A percentile compares a stretch with the other conserved stretches of the same genome.
Evolutionary conservation across 495 filamentous ascomycete species (phyloP).

Genomic region (Lophiotrema nucula): DNA sequence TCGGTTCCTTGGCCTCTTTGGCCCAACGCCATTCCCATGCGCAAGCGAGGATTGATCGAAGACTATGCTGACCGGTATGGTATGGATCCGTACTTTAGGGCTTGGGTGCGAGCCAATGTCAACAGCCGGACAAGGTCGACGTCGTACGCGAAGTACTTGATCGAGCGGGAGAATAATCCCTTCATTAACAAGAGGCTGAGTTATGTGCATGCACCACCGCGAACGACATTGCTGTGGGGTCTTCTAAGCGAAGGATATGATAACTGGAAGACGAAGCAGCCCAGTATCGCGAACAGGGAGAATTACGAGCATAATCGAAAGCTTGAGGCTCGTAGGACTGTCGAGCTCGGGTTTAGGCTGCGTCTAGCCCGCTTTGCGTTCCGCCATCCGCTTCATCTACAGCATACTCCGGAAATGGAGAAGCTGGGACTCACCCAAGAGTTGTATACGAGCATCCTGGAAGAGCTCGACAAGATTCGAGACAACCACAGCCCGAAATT

Average conservation of each 20-base stretch:
- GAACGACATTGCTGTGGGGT: not conserved
- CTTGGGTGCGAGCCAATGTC: slow-evolving; percentile 16
- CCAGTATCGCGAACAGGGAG: slow-evolving; percentile 1
- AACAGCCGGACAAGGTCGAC: slow-evolving; percentile 7
- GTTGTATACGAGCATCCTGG: not conserved
- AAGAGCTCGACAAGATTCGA: slow-evolving; percentile 8
- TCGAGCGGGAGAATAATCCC: slow-evolving; percentile 18
- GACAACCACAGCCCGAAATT: not conserved
- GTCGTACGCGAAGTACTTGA: slow-evolving; percentile 26
- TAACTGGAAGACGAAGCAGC: slow-evolving; percentile 1
- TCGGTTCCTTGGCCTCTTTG: slow-evolving; percentile 21
- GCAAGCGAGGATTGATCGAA: slow-evolving; percentile 13
- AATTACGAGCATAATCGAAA: slow-evolving; percentile 21
- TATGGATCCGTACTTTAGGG: slow-evolving; percentile 23
- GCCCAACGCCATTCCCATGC: slow-evolving; percentile 17
- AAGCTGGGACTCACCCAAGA: slow-evolving; percentile 11
- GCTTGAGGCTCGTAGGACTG: slow-evolving; percentile 16
- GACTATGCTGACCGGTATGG: slow-evolving; percentile 17
- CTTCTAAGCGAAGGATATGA: not conserved
- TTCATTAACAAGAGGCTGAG: slow-evolving; percentile 18
- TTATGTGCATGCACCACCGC: slow-evolving; percentile 1
- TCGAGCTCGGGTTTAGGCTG: slow-evolving; percentile 19
- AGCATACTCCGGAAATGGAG: slow-evolving; percentile 21
- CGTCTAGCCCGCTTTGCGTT: slow-evolving; percentile 18
- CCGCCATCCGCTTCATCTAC: slow-evolving; percentile 16